A percentile compares a stretch with the other conserved stretches of the same genome.
Evolutionary conservation across 495 filamentous ascomycete genomes (phyloP).

Genomic region (Hypoxylon subgilvum): DNA sequence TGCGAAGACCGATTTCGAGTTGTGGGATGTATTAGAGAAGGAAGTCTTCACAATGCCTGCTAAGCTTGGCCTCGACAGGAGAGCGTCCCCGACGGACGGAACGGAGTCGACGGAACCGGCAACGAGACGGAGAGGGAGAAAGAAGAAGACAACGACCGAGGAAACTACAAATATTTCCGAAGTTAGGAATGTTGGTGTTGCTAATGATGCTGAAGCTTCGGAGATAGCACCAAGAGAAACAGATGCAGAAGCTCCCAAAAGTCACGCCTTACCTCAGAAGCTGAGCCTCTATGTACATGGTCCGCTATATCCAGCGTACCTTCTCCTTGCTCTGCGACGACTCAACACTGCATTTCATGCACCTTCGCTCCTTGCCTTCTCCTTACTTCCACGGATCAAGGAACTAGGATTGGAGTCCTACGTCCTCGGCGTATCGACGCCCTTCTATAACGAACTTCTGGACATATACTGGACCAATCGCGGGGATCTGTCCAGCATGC

Average conservation of each 20-base stretch:
- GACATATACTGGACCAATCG: slow-evolving; percentile 67
- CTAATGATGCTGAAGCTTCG: neutral
- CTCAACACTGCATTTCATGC: slow-evolving; percentile 65
- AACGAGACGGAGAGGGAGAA: slow-evolving; percentile 8
- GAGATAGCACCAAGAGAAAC: neutral
- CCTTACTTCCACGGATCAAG: slow-evolving; percentile 73
- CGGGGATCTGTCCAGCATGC: slow-evolving; percentile 64
- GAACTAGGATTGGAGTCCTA: slow-evolving; percentile 71
- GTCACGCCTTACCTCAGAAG: slow-evolving; percentile 18
- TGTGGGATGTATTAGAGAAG: slow-evolving; percentile 74
- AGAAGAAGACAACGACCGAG: neutral
- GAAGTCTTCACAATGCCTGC: slow-evolving; percentile 70
- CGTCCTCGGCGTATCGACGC: slow-evolving; percentile 72
- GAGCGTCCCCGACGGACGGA: neutral
- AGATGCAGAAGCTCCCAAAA: neutral
- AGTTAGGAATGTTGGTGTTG: neutral
- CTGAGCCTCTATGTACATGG: slow-evolving; percentile 63
- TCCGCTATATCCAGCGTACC: slow-evolving; percentile 68
- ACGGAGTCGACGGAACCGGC: slow-evolving; percentile 7
- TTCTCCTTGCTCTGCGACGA: slow-evolving; percentile 67
- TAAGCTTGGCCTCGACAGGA: slow-evolving; percentile 43
- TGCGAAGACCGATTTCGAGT: slow-evolving; percentile 65
- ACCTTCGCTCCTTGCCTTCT: slow-evolving; percentile 64
- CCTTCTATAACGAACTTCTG: slow-evolving; percentile 77
- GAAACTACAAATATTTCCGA: neutral